Conservation (phyloP, 768 basidiomycete genomes). For the Hygrophorus pudorinus region DNA sequence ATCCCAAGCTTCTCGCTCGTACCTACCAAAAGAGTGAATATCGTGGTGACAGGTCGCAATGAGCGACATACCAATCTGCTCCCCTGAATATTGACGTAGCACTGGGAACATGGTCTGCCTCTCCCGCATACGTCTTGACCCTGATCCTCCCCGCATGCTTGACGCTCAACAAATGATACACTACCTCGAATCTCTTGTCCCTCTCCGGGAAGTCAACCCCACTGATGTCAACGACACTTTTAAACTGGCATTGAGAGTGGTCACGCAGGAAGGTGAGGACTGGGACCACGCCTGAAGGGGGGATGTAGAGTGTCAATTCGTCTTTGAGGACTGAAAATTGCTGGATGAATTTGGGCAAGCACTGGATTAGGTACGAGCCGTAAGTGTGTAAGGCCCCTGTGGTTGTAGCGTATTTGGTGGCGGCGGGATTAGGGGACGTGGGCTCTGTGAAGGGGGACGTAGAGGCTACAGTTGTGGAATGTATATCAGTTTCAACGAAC, state of each 20-base stretch:
- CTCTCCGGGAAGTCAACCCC: constrained; percentile 94
- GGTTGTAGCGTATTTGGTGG: constrained; percentile 59
- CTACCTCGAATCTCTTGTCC: constrained; percentile 91
- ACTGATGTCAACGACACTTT: constrained; percentile 84
- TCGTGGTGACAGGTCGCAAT: background rate
- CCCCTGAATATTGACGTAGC: constrained; percentile 71
- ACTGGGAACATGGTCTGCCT: constrained; percentile 86
- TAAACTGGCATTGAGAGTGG: constrained; percentile 93
- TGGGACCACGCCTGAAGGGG: constrained; percentile 73
- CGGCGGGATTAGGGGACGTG: constrained; percentile 80
- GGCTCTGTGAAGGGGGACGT: constrained; percentile 80
- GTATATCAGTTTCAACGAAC: constrained; percentile 3
- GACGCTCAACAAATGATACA: constrained; percentile 88
- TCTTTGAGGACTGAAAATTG: constrained; percentile 97
- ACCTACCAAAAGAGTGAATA: constrained; percentile 39
- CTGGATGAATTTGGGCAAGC: constrained; percentile 94
- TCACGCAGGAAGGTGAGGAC: constrained; percentile 90
- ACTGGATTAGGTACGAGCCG: constrained; percentile 87
- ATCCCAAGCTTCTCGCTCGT: constrained; percentile 98
- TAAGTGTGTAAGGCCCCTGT: constrained; percentile 81
- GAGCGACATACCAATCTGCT: constrained; percentile 76
- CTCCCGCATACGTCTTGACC: constrained; percentile 95
- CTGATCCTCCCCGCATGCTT: constrained; percentile 74
- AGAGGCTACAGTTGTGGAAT: constrained; percentile 32
- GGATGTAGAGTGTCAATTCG: constrained; percentile 83